Evolutionary conservation across 805 yeast genomes (phyloP), one percentile per base, ranked within the genome.

Genomic region (Saccharomycopsis lassenensis): DNA sequence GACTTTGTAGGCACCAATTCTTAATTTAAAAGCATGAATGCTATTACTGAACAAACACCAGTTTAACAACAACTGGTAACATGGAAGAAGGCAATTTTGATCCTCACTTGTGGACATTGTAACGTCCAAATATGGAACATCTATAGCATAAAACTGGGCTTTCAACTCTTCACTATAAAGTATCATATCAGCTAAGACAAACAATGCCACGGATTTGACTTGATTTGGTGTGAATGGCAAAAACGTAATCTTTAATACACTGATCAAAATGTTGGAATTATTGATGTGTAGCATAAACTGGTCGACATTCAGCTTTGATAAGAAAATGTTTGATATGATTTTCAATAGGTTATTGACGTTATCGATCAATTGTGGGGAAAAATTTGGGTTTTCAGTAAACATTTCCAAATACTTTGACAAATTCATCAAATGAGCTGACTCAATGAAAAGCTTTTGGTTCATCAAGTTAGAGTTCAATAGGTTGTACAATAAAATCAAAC

Each of bases 71-170:
- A 93, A 85, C 20, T 68, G 63, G 0, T 79, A 64, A 0, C 83
- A 93, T 0, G 96, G 89, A 2, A 84, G 57, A 1, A 69, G 43
- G 11, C 24, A n/a, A 56, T 4, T 46, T 40, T 32, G 45, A 50
- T 11, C 48, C 5, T 35, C 39, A 22, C 44, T 43, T 2, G 52
- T 46, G 0, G 76, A 74, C 36, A 72, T 49, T 4, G 77, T 63
- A 7, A 95, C 85, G 50, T 85, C 96, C 37, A 87, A 64, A 51
- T 78, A 84, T 0, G 98, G 98, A 5, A 91, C 95, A 55, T 91
- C 97, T 10, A 89, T 76, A 37, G 74, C 75, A 1, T 85, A 66
- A 48, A 89, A 79, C 40, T 73, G 73, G 10, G 61, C 58, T 55
- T 91, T 98, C 23, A 81, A 67, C 2, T 63, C 69, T 2, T 64